phyloP scores from a whole-genome alignment of 495 filamentous ascomycete species.

The Tuber brumale region DNA sequence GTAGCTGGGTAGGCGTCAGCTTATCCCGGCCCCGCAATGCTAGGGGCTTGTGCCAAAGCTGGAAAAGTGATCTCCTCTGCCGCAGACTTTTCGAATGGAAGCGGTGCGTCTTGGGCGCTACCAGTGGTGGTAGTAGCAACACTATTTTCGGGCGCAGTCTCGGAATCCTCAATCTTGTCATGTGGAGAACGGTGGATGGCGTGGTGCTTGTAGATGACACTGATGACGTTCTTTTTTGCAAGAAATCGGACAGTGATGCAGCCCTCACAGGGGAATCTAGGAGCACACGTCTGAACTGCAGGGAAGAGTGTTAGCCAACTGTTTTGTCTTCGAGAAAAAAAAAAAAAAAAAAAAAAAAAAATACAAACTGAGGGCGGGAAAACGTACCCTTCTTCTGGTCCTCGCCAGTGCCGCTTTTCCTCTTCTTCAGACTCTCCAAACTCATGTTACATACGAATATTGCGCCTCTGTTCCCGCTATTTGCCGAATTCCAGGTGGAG shows the following conservation, averaged over 20 bases:
- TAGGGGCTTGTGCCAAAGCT: background rate
- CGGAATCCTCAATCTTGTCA: background rate
- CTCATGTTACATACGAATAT: slow-evolving; percentile 28
- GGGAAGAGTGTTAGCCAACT: background rate
- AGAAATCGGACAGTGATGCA: slow-evolving; percentile 19
- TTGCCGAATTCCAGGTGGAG: slow-evolving; percentile 17
- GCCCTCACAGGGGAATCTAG: slow-evolving; percentile 19
- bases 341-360: too few relatives aligned
- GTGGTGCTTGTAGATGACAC: slow-evolving; percentile 21
- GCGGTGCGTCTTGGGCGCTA: background rate
- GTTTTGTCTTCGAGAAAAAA: too few relatives aligned
- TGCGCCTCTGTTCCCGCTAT: slow-evolving; percentile 8
- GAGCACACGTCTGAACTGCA: too few relatives aligned
- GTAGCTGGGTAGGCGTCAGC: background rate
- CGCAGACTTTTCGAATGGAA: background rate
- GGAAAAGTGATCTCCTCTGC: background rate
- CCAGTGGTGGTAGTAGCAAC: background rate
- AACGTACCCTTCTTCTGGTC: background rate
- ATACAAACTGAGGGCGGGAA: background rate
- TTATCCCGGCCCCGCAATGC: background rate
- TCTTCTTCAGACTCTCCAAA: slow-evolving; percentile 14
- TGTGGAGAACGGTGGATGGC: slow-evolving; percentile 16
- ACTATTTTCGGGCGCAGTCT: background rate
- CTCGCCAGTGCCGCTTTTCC: background rate
- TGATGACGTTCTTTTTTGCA: slow-evolving; percentile 7